Percentiles rank a stretch among this genome's conserved stretches.
Conservation (phyloP, 306 rosid genomes). For the Urtica urens region DNA sequence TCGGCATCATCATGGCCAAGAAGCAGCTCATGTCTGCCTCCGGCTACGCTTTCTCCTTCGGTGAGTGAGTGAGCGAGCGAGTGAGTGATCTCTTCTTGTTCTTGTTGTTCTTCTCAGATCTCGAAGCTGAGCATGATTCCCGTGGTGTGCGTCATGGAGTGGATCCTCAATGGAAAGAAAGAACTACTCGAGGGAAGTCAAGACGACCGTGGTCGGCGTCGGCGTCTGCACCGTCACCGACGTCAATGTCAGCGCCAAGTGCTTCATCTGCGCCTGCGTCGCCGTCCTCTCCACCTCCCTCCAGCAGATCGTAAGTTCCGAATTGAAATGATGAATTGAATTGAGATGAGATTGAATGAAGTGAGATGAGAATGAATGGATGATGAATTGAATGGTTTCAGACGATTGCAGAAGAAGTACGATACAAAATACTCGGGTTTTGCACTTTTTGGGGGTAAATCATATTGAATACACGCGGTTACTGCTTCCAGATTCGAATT, state of each 20-base stretch:
- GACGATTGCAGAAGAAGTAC: too few relatives aligned
- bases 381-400: too few relatives aligned
- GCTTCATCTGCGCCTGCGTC: constrained; percentile 53
- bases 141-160: constrained; percentile 90
- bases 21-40: constrained; percentile 74
- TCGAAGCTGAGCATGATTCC: constrained; percentile 97
- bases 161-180: constrained; percentile 82
- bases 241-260: constrained; percentile 78
- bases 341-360: too few relatives aligned
- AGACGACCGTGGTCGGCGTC: constrained; percentile 66
- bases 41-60: constrained; percentile 71
- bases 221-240: constrained; percentile 95
- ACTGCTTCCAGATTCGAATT: too few relatives aligned
- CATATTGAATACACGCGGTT: too few relatives aligned
- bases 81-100: too few relatives aligned
- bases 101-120: too few relatives aligned
- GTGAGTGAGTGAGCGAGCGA: too few relatives aligned
- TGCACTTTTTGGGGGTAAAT: too few relatives aligned
- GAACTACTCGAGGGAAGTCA: constrained; percentile 71
- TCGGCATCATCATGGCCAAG: constrained; percentile 85
- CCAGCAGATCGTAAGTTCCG: constrained; percentile 97
- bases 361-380: too few relatives aligned
- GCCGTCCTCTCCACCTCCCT: constrained; percentile 81
- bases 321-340: too few relatives aligned
- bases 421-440: too few relatives aligned